Percentiles rank a stretch among this genome's conserved stretches.
Evolutionary conservation across 2,329 filamentous ascomycete species (phyloP).

Genomic region (Colletotrichum tabaci): DNA sequence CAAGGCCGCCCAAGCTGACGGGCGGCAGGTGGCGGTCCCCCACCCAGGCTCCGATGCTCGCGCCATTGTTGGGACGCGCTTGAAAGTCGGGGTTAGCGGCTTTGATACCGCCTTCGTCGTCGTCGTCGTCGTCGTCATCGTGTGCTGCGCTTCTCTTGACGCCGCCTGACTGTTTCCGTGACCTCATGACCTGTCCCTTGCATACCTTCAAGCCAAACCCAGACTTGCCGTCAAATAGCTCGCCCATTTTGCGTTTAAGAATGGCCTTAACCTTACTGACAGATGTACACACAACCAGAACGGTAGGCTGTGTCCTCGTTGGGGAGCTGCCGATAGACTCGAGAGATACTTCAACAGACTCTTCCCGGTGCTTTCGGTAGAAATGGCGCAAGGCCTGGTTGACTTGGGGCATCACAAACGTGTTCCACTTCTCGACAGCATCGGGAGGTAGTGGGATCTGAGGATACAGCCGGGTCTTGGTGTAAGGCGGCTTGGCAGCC

Average conservation of each 20-base stretch:
- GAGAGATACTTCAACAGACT: constrained; percentile 84
- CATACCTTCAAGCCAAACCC: constrained; percentile 80
- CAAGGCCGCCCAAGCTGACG: constrained; percentile 90
- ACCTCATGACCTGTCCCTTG: constrained; percentile 76
- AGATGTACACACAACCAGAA: constrained; percentile 83
- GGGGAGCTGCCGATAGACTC: constrained; percentile 80
- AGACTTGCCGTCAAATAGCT: constrained; percentile 74
- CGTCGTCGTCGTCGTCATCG: constrained; percentile 44
- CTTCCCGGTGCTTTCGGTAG: constrained; percentile 76
- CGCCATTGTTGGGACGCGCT: constrained; percentile 83
- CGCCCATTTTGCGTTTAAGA: constrained; percentile 76
- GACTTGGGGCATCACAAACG: constrained; percentile 79
- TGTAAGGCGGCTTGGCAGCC: constrained; percentile 30
- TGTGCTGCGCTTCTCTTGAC: constrained; percentile 57
- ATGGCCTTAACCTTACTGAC: constrained; percentile 80
- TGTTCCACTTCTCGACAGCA: constrained; percentile 80
- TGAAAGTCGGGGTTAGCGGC: constrained; percentile 84
- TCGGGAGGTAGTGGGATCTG: constrained; percentile 72
- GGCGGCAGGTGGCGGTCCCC: constrained; percentile 89
- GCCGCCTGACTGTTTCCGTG: constrained; percentile 60
- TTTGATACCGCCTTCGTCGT: constrained; percentile 55
- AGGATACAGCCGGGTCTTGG: constrained; percentile 72
- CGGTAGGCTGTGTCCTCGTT: constrained; percentile 77
- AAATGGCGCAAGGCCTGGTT: constrained; percentile 80
- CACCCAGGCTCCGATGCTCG: constrained; percentile 93